These are phyloP conservation scores for Tritrichomonas foetus DNA, from an alignment of 208 protist genomes.

Conservation along the genomic window DNA sequence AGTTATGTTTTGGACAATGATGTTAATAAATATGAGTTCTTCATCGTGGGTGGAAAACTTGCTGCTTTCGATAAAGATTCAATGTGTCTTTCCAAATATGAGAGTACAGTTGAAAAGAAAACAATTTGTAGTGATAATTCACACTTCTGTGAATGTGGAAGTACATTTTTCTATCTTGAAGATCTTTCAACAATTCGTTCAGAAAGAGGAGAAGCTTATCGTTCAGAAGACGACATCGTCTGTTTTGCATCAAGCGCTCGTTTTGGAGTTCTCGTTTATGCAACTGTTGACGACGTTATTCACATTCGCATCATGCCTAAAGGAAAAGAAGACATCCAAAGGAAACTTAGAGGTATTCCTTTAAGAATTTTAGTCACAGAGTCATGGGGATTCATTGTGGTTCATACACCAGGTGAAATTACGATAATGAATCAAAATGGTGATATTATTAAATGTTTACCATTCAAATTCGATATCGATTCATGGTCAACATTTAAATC, in stretches of 20 bases:
- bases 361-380: neutral
- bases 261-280: neutral
- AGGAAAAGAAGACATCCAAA: too few species aligned
- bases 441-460: neutral
- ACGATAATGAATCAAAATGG: neutral
- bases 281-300: neutral
- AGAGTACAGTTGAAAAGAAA: too few species aligned
- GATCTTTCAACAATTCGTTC: neutral
- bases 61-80: too few species aligned
- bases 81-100: too few species aligned
- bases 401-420: neutral
- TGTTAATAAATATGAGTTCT: too few species aligned
- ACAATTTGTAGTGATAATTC: too few species aligned
- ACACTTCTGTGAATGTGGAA: too few species aligned
- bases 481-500: neutral
- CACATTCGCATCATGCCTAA: neutral
- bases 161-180: too few species aligned
- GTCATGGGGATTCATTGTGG: neutral
- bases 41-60: too few species aligned
- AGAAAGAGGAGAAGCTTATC: neutral
- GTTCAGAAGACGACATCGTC: neutral
- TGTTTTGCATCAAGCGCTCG: neutral
- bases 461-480: neutral
- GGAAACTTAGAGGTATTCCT: neutral
- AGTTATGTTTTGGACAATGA: too few species aligned